A percentile compares a stretch with the other conserved stretches of the same genome.
Conservation (phyloP, 1,139 yeast species). For the Kurtzmaniella natalensis region DNA sequence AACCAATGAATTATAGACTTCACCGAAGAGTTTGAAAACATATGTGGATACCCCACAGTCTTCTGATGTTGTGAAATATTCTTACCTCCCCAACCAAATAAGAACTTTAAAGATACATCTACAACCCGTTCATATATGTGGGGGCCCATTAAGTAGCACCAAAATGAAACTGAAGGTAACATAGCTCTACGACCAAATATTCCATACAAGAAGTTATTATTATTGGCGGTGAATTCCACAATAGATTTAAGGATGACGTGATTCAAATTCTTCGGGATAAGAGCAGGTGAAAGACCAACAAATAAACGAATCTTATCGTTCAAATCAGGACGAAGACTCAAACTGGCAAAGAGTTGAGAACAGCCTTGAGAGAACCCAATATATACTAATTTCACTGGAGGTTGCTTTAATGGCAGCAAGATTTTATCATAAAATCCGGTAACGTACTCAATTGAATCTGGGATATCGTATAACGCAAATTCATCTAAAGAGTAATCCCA, state of each 20-base stretch:
- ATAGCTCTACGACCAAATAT: constrained; percentile 42
- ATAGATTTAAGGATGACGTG: constrained; percentile 34
- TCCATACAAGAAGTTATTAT: constrained; percentile 28
- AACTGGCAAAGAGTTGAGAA: constrained; percentile 40
- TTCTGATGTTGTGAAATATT: constrained; percentile 34
- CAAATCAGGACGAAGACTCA: constrained; percentile 34
- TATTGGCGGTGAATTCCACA: constrained; percentile 32
- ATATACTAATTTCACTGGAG: constrained; percentile 21
- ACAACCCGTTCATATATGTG: constrained; percentile 31
- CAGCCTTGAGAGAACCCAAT: constrained; percentile 47
- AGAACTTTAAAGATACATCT: constrained; percentile 28
- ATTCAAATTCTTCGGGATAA: constrained; percentile 37
- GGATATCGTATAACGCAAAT: constrained; percentile 79
- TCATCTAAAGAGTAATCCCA: constrained; percentile 90
- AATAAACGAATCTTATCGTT: constrained; percentile 30
- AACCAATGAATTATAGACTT: constrained; percentile 47
- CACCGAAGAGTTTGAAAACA: constrained; percentile 45
- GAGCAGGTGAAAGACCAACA: constrained; percentile 44
- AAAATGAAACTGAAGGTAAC: constrained; percentile 42
- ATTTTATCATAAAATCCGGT: constrained; percentile 11
- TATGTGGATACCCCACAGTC: constrained; percentile 40
- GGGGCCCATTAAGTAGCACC: constrained; percentile 39
- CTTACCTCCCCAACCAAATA: constrained; percentile 40
- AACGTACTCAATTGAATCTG: constrained; percentile 66
- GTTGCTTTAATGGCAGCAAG: background rate